phyloP scores from a whole-genome alignment of 495 filamentous ascomycete species.

The Hypoxylon lenormandii region DNA sequence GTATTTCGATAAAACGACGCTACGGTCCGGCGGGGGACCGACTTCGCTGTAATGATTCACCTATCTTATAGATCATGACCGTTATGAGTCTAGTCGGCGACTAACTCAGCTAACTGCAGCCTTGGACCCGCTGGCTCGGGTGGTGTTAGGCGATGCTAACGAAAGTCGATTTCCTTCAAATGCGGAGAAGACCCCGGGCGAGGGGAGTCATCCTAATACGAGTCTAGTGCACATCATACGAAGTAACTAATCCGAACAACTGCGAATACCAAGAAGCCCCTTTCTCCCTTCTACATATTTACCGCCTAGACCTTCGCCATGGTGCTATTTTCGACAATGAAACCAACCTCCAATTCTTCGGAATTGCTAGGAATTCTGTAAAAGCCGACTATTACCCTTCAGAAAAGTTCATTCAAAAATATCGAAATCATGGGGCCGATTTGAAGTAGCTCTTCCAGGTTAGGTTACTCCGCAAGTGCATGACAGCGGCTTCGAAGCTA shows the following conservation, averaged over 20 bases:
- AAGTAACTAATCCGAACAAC: too few species aligned
- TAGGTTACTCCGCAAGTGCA: constrained; percentile 40
- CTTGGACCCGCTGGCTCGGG: constrained; percentile 9
- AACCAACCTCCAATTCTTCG: constrained; percentile 1
- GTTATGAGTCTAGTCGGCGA: constrained; percentile 1
- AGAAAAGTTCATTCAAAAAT: constrained; percentile 6
- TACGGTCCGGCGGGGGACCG: constrained; percentile 8
- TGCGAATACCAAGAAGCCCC: too few species aligned
- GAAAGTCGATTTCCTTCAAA: constrained; percentile 2
- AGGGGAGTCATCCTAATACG: neutral
- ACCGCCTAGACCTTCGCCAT: neutral
- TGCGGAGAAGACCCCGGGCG: constrained; percentile 14
- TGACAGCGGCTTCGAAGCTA: constrained; percentile 34
- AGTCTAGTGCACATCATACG: neutral
- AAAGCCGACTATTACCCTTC: constrained; percentile 12
- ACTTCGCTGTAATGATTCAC: constrained; percentile 1
- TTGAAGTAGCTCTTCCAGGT: constrained; percentile 30
- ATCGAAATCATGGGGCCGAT: constrained; percentile 22
- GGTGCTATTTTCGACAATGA: neutral
- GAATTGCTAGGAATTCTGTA: constrained; percentile 19
- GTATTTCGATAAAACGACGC: constrained; percentile 11
- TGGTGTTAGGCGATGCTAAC: constrained; percentile 19
- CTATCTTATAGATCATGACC: constrained; percentile 1
- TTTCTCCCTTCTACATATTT: too few species aligned
- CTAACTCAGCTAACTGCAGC: constrained; percentile 7